Evolutionary conservation across 176 grass and related monocot genomes (phyloP).

Genomic region (Cenchrus americanus): DNA sequence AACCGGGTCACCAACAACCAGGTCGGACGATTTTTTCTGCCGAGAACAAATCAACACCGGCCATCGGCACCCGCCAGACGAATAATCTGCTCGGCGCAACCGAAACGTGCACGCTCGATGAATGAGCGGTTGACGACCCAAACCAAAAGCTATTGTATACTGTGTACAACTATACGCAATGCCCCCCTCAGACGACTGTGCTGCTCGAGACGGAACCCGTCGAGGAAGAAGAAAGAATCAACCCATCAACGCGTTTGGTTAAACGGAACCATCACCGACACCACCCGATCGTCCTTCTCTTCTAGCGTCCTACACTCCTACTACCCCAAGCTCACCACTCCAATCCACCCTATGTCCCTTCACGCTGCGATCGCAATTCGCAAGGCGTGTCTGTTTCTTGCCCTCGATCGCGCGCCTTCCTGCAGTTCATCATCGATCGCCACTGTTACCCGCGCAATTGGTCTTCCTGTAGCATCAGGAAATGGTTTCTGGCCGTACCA

Average conservation of each 20-base stretch:
- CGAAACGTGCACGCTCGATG: not conserved
- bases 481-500: not conserved
- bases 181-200: too few relatives aligned
- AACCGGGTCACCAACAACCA: too few relatives aligned
- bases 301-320: not conserved
- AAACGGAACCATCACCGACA: not conserved
- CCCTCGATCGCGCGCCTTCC: not conserved
- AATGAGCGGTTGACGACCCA: not conserved
- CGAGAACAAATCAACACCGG: too few relatives aligned
- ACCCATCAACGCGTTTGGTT: conserved; percentile 1
- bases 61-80: too few relatives aligned
- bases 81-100: too few relatives aligned
- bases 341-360: not conserved
- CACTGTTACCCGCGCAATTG: not conserved
- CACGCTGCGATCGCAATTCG: not conserved
- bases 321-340: not conserved
- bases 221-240: not conserved
- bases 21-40: too few relatives aligned
- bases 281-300: not conserved
- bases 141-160: too few relatives aligned
- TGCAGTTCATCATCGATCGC: not conserved
- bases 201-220: not conserved
- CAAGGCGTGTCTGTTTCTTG: not conserved
- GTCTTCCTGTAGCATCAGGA: not conserved
- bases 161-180: too few relatives aligned